Base-by-base conservation (phyloP, 2,329 filamentous ascomycete species). In the Ascomycota sp. region DNA sequence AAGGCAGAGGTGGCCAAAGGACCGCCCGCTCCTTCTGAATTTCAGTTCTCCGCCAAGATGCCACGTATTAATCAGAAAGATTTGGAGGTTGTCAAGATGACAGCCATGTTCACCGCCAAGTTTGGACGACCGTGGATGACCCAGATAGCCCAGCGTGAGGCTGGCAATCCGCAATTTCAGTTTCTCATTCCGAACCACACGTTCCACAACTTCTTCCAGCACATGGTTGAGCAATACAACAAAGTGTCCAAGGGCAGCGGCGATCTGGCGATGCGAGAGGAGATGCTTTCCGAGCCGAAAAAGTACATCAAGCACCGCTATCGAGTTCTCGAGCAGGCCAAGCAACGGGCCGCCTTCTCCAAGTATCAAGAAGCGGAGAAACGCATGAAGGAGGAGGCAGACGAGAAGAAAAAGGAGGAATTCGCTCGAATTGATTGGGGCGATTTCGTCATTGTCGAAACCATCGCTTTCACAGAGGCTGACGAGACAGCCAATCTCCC, bases 31-130 rank as follows among this genome's bases (percentile, higher is more conserved):
- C 89, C 89, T 11, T 69, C 78, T 37, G 77, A 84, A 46, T 95
- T 91, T 49, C 71, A 79, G 44, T 98, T 93, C 59, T 92, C 82
- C 36, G 84, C 89, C 44, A 78, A 84, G 51, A 92, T 95, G 81
- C 89, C 89, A 37, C 86, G 84, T 44, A 92, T 98, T 58, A 92
- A 77, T 56, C 82, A 91, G 41, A 80, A 92, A 54, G 89, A 98
- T 63, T 59, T 95, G 40, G 71, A 76, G 44, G 63, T 75, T 33
- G 63, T 77, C 36, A 64, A 68, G 36, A 57, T 92, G 48, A 92
- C 86, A 27, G 89, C 89, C 13, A 62, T 92, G 24, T 93, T 89
- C 54, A 82, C 86, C 33, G 89, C 89, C 34, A 84, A 86, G 56
- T 86, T 92, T 47, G 89, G 89, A 10, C 75, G 84, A 39, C 74